Evolutionary conservation across 768 basidiomycete species (phyloP).

Genomic region (Agrocybe chaxingu): DNA sequence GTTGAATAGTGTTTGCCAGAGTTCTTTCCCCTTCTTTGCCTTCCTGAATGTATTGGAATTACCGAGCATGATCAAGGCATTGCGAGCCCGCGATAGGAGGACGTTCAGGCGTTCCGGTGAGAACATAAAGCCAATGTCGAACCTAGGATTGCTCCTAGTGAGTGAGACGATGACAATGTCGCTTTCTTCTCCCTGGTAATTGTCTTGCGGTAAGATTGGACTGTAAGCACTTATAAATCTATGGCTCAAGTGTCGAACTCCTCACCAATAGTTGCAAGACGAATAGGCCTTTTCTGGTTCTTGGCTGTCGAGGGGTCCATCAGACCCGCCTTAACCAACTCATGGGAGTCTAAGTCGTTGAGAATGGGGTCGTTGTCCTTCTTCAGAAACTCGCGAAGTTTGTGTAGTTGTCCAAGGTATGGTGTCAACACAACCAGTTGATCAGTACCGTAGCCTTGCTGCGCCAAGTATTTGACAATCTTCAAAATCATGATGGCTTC

Average conservation of each 20-base stretch:
- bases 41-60: conserved; percentile 56
- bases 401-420: conserved; percentile 61
- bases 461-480: conserved; percentile 60
- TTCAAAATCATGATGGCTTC: conserved; percentile 66
- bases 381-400: conserved; percentile 44
- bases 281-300: conserved; percentile 40
- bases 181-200: conserved; percentile 76
- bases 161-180: conserved; percentile 63
- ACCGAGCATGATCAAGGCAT: conserved; percentile 65
- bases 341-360: conserved; percentile 59
- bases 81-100: conserved; percentile 63
- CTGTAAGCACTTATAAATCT: neutral
- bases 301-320: conserved; percentile 36
- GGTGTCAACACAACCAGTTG: conserved; percentile 66
- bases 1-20: conserved; percentile 51
- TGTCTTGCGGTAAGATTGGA: conserved; percentile 38
- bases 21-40: conserved; percentile 39
- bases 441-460: conserved; percentile 64
- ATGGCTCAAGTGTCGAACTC: neutral
- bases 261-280: conserved; percentile 65
- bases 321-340: conserved; percentile 57
- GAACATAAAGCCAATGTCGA: conserved; percentile 71
- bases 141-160: conserved; percentile 52
- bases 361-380: conserved; percentile 55
- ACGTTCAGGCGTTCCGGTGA: conserved; percentile 71